Evolutionary conservation across 805 yeast genomes (phyloP).

Genomic region (Cyberlindnera saturnus): DNA sequence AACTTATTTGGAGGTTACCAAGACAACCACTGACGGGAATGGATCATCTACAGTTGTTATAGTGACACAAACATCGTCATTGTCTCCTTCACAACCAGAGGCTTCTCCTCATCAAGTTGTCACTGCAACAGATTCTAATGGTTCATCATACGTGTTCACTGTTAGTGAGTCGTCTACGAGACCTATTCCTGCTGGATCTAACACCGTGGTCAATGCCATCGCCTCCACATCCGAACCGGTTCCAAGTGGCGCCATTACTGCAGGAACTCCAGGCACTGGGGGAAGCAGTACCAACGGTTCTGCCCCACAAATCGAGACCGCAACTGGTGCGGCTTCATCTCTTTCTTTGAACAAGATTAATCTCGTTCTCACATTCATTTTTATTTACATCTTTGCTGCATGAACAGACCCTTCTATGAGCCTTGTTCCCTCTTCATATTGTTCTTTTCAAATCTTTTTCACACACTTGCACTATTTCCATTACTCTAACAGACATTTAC

Average conservation of each 20-base stretch:
- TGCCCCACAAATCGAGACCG: background rate
- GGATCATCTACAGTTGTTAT: background rate
- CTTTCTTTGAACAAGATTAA: constrained; percentile 2
- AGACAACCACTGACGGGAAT: background rate
- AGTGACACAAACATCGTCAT: background rate
- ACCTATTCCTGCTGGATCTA: constrained; percentile 5
- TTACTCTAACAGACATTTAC: too few relatives aligned
- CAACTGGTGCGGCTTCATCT: constrained; percentile 8
- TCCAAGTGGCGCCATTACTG: constrained; percentile 2
- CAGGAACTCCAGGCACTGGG: too few relatives aligned
- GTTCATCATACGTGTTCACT: constrained; percentile 3
- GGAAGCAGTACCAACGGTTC: too few relatives aligned
- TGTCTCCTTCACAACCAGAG: background rate
- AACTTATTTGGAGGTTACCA: background rate
- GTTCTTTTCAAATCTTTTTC: background rate
- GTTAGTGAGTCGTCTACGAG: constrained; percentile 2
- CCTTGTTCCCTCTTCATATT: background rate
- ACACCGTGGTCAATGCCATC: constrained; percentile 5
- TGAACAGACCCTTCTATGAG: background rate
- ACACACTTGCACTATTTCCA: too few relatives aligned
- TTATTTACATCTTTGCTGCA: constrained; percentile 1
- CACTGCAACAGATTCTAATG: constrained; percentile 5
- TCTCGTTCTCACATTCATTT: background rate
- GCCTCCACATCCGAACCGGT: background rate
- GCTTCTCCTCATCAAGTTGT: constrained; percentile 1